These are phyloP conservation scores for Herpetomonas samuelpessoai DNA, from an alignment of 208 protist genomes.

Conservation along the genomic window DNA sequence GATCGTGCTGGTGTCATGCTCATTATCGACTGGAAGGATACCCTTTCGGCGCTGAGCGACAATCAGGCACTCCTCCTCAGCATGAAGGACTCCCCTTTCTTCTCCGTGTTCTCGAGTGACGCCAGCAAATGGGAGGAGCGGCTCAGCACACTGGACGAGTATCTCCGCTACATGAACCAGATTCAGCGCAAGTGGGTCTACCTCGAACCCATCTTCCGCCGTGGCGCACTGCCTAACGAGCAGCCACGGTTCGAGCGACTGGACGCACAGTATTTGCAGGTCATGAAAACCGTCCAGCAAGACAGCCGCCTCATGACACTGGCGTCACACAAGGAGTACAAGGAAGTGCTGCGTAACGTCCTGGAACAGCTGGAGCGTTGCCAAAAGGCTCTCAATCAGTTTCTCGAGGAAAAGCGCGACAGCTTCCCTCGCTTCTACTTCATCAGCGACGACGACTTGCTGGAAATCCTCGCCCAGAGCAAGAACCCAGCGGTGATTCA, in stretches of 20 bases:
- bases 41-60: constrained; percentile 94
- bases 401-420: constrained; percentile 97
- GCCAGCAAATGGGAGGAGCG: constrained; percentile 92
- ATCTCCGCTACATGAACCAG: constrained; percentile 92
- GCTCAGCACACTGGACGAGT: constrained; percentile 89
- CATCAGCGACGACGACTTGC: constrained; percentile 98
- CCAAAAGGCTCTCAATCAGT: constrained; percentile 97
- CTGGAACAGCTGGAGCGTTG: constrained; percentile 96
- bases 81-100: constrained; percentile 97
- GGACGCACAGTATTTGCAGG: constrained; percentile 93
- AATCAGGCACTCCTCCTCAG: constrained; percentile 95
- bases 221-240: constrained; percentile 96
- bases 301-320: constrained; percentile 89
- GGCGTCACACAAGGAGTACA: constrained; percentile 72
- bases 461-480: constrained; percentile 97
- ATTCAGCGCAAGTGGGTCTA: constrained; percentile 99
- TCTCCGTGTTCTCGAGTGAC: constrained; percentile 90
- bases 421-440: constrained; percentile 98
- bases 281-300: constrained; percentile 88
- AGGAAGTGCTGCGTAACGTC: constrained; percentile 82
- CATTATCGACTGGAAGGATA: constrained; percentile 98
- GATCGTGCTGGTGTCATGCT: constrained; percentile 82
- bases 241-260: constrained; percentile 94
- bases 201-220: constrained; percentile 98
- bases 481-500: constrained; percentile 96